These are phyloP conservation scores for Symmetrospora coprosmae DNA, from an alignment of 768 basidiomycete species.

Conservation along the genomic window DNA sequence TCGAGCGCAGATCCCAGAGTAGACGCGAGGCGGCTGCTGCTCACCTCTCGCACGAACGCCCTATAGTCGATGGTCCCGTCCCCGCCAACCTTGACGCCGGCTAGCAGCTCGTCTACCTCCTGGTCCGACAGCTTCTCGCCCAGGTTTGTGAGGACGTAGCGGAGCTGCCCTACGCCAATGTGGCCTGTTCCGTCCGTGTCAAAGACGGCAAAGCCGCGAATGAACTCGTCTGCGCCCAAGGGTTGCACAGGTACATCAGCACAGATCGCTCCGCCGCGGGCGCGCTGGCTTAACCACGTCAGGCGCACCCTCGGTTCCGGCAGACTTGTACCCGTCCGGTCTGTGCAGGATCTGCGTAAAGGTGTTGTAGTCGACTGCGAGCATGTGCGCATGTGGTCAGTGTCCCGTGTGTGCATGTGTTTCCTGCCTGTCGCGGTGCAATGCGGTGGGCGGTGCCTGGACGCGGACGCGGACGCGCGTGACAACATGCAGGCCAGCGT, in stretches of 20 bases:
- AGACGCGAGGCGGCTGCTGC: too few species aligned
- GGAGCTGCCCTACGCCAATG: slow-evolving; percentile 68
- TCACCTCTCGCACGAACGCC: slow-evolving; percentile 11
- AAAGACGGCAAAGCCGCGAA: slow-evolving; percentile 97
- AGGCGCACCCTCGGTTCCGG: slow-evolving; percentile 72
- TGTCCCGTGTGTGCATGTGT: background rate
- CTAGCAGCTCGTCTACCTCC: slow-evolving; percentile 93
- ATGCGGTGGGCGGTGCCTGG: too few species aligned
- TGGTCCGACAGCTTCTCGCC: slow-evolving; percentile 98
- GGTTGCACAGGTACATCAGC: too few species aligned
- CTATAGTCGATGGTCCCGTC: slow-evolving; percentile 6
- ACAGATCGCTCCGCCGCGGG: too few species aligned
- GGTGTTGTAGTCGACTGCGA: slow-evolving; percentile 73
- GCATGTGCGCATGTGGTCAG: background rate
- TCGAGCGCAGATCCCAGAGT: too few species aligned
- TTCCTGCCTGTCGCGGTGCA: too few species aligned
- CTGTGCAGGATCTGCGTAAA: slow-evolving; percentile 84
- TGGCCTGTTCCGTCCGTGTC: slow-evolving; percentile 89
- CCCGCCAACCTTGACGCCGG: slow-evolving; percentile 64
- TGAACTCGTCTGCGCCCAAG: slow-evolving; percentile 63
- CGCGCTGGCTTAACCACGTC: too few species aligned
- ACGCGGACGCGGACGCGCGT: too few species aligned
- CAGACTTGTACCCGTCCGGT: slow-evolving; percentile 92
- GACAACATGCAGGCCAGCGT: too few species aligned
- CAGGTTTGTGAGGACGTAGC: slow-evolving; percentile 85